Base-by-base conservation (phyloP, 441 rosid species). In the Pelargonium cotyledonis region DNA sequence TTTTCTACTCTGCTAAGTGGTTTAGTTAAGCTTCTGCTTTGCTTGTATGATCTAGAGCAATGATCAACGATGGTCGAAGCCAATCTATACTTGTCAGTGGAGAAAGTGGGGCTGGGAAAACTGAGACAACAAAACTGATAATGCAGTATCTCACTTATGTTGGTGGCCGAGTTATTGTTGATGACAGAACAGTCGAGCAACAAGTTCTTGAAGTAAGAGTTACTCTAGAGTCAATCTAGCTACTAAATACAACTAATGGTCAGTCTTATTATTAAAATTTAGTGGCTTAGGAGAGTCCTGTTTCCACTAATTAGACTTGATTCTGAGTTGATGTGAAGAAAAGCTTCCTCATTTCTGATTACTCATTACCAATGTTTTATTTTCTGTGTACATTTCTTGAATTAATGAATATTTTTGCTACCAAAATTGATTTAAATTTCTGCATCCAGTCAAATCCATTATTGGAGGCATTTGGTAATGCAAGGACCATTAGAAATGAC, bases 381-480 rank as follows among this genome's bases (percentile, higher is more conserved):
- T 18, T 18, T 9, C 63, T 57, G 63, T 57, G 4, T 57, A 18
- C 63, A 57, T 18, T 57, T 57, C 63, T 18, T 23, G 29, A 57
- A 18, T 57, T 57, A 16, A 18, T 71, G 68, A 75, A 65, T 40
- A 68, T 55, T 14, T 29, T 51, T 53, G 16, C 3, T 68, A 19
- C 47, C 21, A 66, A 8, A 12, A 57, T 57, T 19, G 9, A 57
- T 19, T 57, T 57, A 57, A 46, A n/a, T 21, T 67, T 70, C 78
- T 35, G 70, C 81, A 66, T 79, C 79, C 90, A 95, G 99, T 95
- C 99, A n/a, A 95, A 95, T 81, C 99, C 99, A 76, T 97, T 95
- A 55, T 79, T 95, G 72, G 99, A 95, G 85, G 99, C 99, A 75
- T 96, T 96, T 78, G 99, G 99, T 71, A 96, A 93, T 63, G 99